Evolutionary conservation across 1,284 basidiomycete species (phyloP).

Genomic region (Apiotrichum brassicae): DNA sequence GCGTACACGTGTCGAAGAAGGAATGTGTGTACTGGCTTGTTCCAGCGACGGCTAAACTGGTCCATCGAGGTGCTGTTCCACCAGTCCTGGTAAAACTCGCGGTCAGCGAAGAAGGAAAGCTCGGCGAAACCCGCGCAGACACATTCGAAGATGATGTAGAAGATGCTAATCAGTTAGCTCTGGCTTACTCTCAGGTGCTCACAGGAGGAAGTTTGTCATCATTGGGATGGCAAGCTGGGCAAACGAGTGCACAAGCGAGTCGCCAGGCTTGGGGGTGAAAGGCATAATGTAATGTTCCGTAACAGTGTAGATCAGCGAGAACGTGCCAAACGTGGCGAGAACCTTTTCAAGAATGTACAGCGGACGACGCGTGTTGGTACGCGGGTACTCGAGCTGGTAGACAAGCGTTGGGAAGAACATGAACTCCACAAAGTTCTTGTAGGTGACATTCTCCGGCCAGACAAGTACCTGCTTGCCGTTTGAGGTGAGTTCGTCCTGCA

Average conservation of each 20-base stretch:
- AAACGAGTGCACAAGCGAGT: slow-evolving; percentile 68
- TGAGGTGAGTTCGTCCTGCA: slow-evolving; percentile 70
- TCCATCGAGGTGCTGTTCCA: slow-evolving; percentile 98
- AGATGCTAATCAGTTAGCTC: slow-evolving; percentile 31
- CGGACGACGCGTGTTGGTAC: slow-evolving; percentile 81
- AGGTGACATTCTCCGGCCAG: slow-evolving; percentile 82
- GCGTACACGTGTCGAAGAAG: slow-evolving; percentile 91
- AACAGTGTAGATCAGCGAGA: slow-evolving; percentile 78
- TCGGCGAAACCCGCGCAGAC: slow-evolving; percentile 95
- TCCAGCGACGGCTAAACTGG: slow-evolving; percentile 95
- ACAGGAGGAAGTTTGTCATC: slow-evolving; percentile 58
- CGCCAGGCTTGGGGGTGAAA: slow-evolving; percentile 58
- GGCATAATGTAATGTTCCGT: slow-evolving; percentile 92
- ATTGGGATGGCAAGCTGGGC: slow-evolving; percentile 88
- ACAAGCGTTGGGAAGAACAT: slow-evolving; percentile 87
- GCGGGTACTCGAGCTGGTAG: slow-evolving; percentile 92
- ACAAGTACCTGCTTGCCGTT: slow-evolving; percentile 56
- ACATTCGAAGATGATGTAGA: slow-evolving; percentile 60
- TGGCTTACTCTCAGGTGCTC: slow-evolving; percentile 7
- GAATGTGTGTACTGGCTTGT: slow-evolving; percentile 68
- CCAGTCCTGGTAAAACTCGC: slow-evolving; percentile 97
- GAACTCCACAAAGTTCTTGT: slow-evolving; percentile 80
- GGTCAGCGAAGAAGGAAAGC: slow-evolving; percentile 84
- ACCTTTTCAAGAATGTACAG: slow-evolving; percentile 92
- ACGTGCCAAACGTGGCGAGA: slow-evolving; percentile 90